Evolutionary conservation across 208 protist genomes (phyloP).

Genomic region (Crithidia acanthocephali): DNA sequence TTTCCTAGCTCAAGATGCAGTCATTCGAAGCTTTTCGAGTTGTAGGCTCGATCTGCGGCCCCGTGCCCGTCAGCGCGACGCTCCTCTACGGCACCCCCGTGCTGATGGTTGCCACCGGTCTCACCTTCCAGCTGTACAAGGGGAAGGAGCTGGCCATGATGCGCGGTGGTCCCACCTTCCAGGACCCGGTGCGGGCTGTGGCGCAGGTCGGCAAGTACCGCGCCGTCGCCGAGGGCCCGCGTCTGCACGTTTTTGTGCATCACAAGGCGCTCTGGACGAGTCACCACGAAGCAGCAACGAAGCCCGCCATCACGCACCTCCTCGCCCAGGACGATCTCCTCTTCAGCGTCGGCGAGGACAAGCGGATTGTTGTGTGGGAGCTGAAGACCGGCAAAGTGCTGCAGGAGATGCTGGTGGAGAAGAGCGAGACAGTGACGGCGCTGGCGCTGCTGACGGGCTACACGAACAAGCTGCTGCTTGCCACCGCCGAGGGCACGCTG

Average conservation of each 20-base stretch:
- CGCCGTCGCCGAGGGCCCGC: conserved; percentile 75
- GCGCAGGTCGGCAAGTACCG: conserved; percentile 83
- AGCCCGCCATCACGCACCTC: conserved; percentile 53
- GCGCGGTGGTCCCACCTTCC: conserved; percentile 79
- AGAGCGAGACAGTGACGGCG: conserved; percentile 61
- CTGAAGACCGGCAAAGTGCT: conserved; percentile 70
- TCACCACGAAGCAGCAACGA: conserved; percentile 55
- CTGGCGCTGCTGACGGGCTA: conserved; percentile 69
- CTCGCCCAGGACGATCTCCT: conserved; percentile 83
- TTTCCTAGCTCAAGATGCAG: conserved; percentile 49
- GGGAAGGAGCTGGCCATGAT: conserved; percentile 83
- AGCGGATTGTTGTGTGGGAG: conserved; percentile 73
- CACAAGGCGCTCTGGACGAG: conserved; percentile 84
- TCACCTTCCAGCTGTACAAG: conserved; percentile 86
- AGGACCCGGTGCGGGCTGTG: conserved; percentile 62
- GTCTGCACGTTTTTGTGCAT: conserved; percentile 76
- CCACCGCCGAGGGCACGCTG: conserved; percentile 76
- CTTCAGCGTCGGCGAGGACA: conserved; percentile 75
- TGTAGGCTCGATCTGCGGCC: conserved; percentile 78
- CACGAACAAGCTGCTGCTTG: conserved; percentile 86
- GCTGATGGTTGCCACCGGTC: conserved; percentile 83
- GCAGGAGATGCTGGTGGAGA: conserved; percentile 62
- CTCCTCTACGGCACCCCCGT: conserved; percentile 78
- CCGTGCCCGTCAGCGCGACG: conserved; percentile 70
- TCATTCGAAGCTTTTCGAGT: conserved; percentile 85